These are phyloP conservation scores for Pinus tabuliformis DNA, from an alignment of 75 land plant species.

Conservation along the genomic window DNA sequence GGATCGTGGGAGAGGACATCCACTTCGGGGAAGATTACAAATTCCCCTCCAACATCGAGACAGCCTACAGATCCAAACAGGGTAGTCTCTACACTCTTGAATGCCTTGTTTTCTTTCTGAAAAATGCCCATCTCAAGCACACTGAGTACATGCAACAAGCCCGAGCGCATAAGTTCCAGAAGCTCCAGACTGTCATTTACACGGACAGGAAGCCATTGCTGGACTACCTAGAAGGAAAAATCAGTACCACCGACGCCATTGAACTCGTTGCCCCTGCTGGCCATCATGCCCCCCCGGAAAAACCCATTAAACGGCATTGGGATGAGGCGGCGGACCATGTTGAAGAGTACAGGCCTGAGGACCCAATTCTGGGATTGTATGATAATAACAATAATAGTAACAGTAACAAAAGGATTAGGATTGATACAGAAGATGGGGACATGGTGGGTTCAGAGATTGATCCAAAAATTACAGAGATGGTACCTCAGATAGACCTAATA, in stretches of 20 bases:
- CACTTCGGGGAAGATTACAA: constrained; percentile 76
- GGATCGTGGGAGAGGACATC: constrained; percentile 75
- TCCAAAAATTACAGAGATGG: not conserved
- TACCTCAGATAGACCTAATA: constrained; percentile 21
- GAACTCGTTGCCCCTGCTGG: constrained; percentile 42
- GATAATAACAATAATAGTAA: constrained; percentile 5
- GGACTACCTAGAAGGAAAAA: constrained; percentile 42
- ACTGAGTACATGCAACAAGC: constrained; percentile 62
- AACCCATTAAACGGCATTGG: not conserved
- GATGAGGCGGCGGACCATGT: constrained; percentile 8
- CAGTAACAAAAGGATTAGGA: constrained; percentile 7
- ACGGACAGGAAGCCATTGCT: constrained; percentile 43
- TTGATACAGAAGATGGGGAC: not conserved
- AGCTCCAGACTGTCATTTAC: constrained; percentile 46
- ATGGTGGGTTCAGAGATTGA: not conserved
- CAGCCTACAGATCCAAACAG: constrained; percentile 75
- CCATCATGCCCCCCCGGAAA: not conserved
- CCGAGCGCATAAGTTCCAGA: constrained; percentile 38
- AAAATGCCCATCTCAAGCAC: constrained; percentile 36
- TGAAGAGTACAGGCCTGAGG: constrained; percentile 27
- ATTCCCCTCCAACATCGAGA: constrained; percentile 69
- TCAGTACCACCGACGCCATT: constrained; percentile 46
- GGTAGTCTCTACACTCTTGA: constrained; percentile 53
- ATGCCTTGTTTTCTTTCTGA: constrained; percentile 49
- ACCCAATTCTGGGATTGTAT: constrained; percentile 13